A percentile compares a stretch with the other conserved stretches of the same genome.
These are phyloP conservation scores for Talaromyces adpressus DNA, from an alignment of 495 filamentous ascomycete genomes.

Conservation along the genomic window DNA sequence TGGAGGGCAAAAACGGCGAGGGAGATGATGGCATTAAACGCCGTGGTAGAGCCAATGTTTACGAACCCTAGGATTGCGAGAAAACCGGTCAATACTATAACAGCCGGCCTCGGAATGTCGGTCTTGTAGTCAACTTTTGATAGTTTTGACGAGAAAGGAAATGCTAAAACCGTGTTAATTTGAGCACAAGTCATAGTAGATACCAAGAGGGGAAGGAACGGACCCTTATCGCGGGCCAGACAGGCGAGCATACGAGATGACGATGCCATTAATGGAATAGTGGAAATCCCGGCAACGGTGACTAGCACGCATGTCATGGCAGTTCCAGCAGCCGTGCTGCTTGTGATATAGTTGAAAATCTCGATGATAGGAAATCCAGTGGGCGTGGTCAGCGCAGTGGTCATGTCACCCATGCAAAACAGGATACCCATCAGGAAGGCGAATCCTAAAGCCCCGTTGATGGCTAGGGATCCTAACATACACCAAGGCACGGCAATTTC, in stretches of 20 bases:
- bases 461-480: conserved; percentile 38
- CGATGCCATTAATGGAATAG: conserved; percentile 42
- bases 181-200: conserved; percentile 16
- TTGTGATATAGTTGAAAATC: conserved; percentile 23
- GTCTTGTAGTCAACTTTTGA: background rate
- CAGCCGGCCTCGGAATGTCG: background rate
- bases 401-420: conserved; percentile 35
- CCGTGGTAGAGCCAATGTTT: too few relatives aligned
- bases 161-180: conserved; percentile 27
- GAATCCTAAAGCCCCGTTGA: conserved; percentile 30
- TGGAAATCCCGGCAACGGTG: conserved; percentile 39
- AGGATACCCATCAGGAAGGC: conserved; percentile 5
- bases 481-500: background rate
- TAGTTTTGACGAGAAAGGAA: conserved; percentile 40
- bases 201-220: too few relatives aligned
- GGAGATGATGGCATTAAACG: too few relatives aligned
- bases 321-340: too few relatives aligned
- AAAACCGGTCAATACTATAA: too few relatives aligned
- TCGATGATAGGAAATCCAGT: conserved; percentile 47
- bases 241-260: conserved; percentile 51
- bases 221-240: conserved; percentile 49
- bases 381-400: conserved; percentile 22
- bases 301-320: too few relatives aligned
- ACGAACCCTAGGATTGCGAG: too few relatives aligned
- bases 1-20: too few relatives aligned